These are phyloP conservation scores for Violaceomyces palustris DNA, from an alignment of 1,284 basidiomycete genomes.

Conservation along the genomic window DNA sequence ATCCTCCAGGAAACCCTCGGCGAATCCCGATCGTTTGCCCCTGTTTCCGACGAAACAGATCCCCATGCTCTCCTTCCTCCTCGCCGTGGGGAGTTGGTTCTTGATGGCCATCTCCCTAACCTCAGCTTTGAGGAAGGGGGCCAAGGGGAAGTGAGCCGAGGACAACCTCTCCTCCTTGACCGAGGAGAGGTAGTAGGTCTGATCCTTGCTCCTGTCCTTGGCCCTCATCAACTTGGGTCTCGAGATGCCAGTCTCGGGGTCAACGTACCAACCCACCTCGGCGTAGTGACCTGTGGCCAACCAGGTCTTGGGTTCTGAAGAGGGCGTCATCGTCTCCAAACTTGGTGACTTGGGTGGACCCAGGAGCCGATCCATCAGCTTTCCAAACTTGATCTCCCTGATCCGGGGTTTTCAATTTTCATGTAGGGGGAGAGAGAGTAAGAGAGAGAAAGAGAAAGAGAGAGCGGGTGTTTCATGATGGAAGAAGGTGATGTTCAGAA, in stretches of 20 bases:
- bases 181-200: conserved; percentile 81
- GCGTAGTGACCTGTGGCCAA: conserved; percentile 92
- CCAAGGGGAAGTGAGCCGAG: conserved; percentile 64
- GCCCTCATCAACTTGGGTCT: conserved; percentile 31
- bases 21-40: conserved; percentile 64
- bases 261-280: conserved; percentile 55
- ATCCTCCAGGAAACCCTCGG: conserved; percentile 59
- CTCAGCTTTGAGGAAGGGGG: conserved; percentile 53
- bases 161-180: conserved; percentile 31
- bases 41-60: conserved; percentile 84
- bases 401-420: too few relatives aligned
- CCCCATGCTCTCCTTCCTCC: conserved; percentile 84
- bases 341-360: background rate
- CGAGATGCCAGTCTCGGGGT: background rate
- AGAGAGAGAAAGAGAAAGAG: too few relatives aligned
- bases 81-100: conserved; percentile 69
- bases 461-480: too few relatives aligned
- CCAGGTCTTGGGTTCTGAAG: conserved; percentile 48
- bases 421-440: too few relatives aligned
- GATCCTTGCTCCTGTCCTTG: conserved; percentile 65
- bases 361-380: conserved; percentile 61
- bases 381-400: conserved; percentile 91
- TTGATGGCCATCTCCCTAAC: conserved; percentile 73
- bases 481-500: too few relatives aligned
- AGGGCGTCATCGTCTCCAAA: too few relatives aligned